phyloP scores from a whole-genome alignment of 768 basidiomycete genomes.

The Suillus occidentalis region DNA sequence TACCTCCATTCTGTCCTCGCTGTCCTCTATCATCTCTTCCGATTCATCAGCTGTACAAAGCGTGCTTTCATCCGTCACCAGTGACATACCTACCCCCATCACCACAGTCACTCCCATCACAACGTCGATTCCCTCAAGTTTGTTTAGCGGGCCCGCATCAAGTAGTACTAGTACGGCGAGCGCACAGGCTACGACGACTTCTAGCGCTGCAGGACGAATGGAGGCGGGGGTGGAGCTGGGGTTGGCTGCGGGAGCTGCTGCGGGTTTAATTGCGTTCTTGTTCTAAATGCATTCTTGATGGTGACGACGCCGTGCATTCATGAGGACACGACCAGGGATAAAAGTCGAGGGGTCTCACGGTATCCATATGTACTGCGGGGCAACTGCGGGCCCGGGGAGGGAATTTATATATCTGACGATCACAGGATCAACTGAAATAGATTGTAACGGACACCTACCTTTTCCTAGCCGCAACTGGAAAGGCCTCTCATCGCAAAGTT shows the following conservation, averaged over 20 bases:
- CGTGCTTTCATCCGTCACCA: neutral
- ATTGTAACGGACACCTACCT: neutral
- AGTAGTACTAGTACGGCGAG: neutral
- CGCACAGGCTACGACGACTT: conserved; percentile 4
- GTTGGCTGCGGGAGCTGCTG: conserved; percentile 1
- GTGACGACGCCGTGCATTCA: neutral
- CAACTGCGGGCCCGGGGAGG: neutral
- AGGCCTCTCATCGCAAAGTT: no score
- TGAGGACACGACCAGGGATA: neutral
- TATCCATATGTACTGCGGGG: neutral
- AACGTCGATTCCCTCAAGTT: neutral
- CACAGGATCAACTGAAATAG: neutral
- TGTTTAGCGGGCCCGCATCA: neutral
- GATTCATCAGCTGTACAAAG: conserved; percentile 22
- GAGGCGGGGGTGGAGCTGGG: neutral
- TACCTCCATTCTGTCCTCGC: conserved; percentile 18
- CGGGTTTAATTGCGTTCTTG: conserved; percentile 11
- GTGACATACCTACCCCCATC: neutral
- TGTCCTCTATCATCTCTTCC: conserved; percentile 29
- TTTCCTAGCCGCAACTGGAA: no score
- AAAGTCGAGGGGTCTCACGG: neutral
- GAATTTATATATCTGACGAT: neutral
- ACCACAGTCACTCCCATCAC: neutral
- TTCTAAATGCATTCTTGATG: neutral
- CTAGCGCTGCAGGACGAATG: conserved; percentile 10